Percentiles rank a stretch among this genome's conserved stretches.
Conservation (phyloP, 2,329 filamentous ascomycete genomes). For the Colletotrichum eleusines region DNA sequence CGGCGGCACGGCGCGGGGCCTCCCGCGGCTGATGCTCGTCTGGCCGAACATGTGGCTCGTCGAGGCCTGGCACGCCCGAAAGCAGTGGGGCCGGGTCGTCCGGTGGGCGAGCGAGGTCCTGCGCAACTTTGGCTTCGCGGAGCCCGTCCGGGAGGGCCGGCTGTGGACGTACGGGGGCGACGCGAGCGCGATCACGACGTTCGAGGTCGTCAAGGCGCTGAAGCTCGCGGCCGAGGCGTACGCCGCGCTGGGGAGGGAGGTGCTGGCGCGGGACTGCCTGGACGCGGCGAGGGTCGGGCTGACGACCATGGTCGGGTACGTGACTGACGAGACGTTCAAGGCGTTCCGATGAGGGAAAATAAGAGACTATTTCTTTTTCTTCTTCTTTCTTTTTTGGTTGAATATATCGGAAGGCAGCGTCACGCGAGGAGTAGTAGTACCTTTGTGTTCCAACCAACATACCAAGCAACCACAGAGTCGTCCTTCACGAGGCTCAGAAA, state of each 20-base stretch:
- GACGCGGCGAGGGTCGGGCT: conserved; percentile 49
- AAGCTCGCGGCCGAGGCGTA: conserved; percentile 49
- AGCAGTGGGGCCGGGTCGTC: conserved; percentile 50
- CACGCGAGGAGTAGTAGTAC: background rate
- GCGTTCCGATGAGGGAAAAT: conserved; percentile 23
- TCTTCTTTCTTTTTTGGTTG: too few relatives aligned
- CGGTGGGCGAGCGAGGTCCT: conserved; percentile 48
- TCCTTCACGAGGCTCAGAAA: too few relatives aligned
- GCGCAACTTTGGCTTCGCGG: conserved; percentile 51
- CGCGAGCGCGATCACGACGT: conserved; percentile 48
- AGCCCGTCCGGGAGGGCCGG: conserved; percentile 44
- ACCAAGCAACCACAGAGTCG: too few relatives aligned
- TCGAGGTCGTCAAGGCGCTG: conserved; percentile 52
- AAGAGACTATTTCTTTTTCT: too few relatives aligned
- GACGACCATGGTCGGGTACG: conserved; percentile 50
- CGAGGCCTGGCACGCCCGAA: conserved; percentile 49
- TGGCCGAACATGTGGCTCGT: conserved; percentile 54
- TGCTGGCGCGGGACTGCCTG: conserved; percentile 46
- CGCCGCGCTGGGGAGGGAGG: conserved; percentile 46
- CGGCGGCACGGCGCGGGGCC: background rate
- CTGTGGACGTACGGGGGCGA: conserved; percentile 45
- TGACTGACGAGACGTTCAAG: conserved; percentile 45
- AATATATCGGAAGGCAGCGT: background rate
- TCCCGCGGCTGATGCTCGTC: conserved; percentile 52
- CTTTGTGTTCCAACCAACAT: background rate